Base-by-base conservation (phyloP, 257 asterid species). In the Ballota nigra region DNA sequence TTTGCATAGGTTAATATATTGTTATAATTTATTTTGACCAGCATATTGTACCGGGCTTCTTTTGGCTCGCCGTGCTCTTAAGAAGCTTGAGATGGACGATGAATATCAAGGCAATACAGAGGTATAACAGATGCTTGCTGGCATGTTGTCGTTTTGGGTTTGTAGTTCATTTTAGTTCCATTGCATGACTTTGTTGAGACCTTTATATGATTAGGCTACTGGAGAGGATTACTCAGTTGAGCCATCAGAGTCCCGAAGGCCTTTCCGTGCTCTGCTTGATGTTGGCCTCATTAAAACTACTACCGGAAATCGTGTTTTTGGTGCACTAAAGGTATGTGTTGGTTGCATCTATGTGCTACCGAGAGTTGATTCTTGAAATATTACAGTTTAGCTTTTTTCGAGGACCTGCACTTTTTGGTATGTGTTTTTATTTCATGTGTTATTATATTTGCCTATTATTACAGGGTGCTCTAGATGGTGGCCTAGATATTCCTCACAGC, bases 1-100 rank as follows among this genome's bases (percentile, higher is more conserved):
- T 41, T 49, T 68, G 36, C 52, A 45, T 12, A 28, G 57, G 34
- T 6, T 61, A 9, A 45, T n/a, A 53, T 28, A 5, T 33, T 36
- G 33, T 63, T 38, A 4, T 26, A 18, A 20, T 43, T 63, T 47
- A 23, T 23, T 3, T 49, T 78, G 66, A 59, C 36, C 79, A 89
- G 94, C 96, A 11, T 89, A 87, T 69, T 85, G 92, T 38, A 87
- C 96, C 1, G 97, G 96, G 5, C 92, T 91, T 74, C 89, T 91
- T 7, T 69, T 91, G 77, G 96, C 95, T 53, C 83, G 96, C 51
- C 92, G 97, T n/a, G 89, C 79, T 65, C 75, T 89, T 67, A 86
- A 87, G 64, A 81, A 51, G n/a, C 92, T 91, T 66, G 95, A 91
- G 76, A 78, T 91, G 88, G 96, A 88, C 20, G 83, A 73, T 0